Percentiles rank a stretch among this genome's conserved stretches.
phyloP scores from a whole-genome alignment of 192 early-diverging fungal genomes.

The Umbelopsis sp. region DNA sequence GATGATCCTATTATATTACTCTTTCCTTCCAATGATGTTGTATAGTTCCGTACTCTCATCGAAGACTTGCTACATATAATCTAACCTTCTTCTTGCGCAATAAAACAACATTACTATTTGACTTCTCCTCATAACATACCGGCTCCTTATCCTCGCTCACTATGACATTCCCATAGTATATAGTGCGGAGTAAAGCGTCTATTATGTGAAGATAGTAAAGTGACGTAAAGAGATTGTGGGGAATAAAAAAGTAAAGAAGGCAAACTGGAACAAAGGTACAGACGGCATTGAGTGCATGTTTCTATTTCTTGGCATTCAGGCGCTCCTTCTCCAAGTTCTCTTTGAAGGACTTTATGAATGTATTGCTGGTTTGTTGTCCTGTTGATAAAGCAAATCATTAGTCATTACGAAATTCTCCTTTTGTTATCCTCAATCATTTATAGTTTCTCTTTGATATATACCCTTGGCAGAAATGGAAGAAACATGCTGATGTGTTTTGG shows the following conservation, averaged over 20 bases:
- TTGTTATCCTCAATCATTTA: neutral
- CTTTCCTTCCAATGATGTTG: too few species aligned
- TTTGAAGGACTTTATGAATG: conserved; percentile 44
- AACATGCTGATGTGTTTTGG: conserved; percentile 43
- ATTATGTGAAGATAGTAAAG: neutral
- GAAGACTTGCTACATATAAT: too few species aligned
- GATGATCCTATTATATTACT: too few species aligned
- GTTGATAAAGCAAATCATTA: neutral
- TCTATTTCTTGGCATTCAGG: conserved; percentile 26
- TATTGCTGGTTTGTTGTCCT: conserved; percentile 24
- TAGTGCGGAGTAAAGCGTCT: too few species aligned
- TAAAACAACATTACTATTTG: too few species aligned
- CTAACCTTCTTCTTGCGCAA: too few species aligned
- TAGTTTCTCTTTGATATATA: too few species aligned
- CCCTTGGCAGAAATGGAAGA: conserved; percentile 33
- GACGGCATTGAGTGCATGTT: neutral
- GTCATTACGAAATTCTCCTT: neutral
- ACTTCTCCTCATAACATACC: too few species aligned
- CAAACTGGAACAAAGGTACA: neutral
- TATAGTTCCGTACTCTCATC: too few species aligned
- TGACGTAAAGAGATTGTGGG: neutral
- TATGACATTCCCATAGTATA: too few species aligned
- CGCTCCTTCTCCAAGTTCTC: conserved; percentile 44
- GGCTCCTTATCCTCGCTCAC: too few species aligned
- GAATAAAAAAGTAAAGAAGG: too few species aligned